phyloP scores from a whole-genome alignment of 768 basidiomycete genomes.

The Lactarius deliciosus region DNA sequence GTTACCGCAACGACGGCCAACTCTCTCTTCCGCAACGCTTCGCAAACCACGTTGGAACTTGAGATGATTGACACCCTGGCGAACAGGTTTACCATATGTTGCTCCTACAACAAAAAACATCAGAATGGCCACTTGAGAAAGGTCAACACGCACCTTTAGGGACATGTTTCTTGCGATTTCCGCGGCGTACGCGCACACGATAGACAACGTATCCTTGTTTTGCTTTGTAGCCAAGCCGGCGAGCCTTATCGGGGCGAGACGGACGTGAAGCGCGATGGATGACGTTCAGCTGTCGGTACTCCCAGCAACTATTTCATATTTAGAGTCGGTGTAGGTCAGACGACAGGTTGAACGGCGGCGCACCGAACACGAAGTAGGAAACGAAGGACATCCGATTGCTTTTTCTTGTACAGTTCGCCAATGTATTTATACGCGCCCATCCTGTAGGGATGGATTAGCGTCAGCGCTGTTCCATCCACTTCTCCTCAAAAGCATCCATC shows the following conservation, averaged over 20 bases:
- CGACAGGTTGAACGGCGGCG: slow-evolving; percentile 32
- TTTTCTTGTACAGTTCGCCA: slow-evolving; percentile 97
- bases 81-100: slow-evolving; percentile 98
- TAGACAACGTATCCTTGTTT: slow-evolving; percentile 99
- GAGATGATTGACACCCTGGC: slow-evolving; percentile 99
- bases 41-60: slow-evolving; percentile 94
- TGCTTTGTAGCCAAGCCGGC: slow-evolving; percentile 98
- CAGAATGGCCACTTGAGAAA: background rate
- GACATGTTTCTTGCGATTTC: slow-evolving; percentile 98
- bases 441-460: slow-evolving; percentile 44
- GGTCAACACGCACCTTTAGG: slow-evolving; percentile 72
- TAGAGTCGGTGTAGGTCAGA: slow-evolving; percentile 17
- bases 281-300: slow-evolving; percentile 97
- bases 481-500: slow-evolving; percentile 35
- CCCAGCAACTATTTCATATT: slow-evolving; percentile 77
- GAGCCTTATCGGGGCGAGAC: slow-evolving; percentile 98
- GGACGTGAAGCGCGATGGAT: slow-evolving; percentile 98
- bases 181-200: slow-evolving; percentile 94
- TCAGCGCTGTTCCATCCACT: slow-evolving; percentile 25
- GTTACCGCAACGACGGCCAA: slow-evolving; percentile 94
- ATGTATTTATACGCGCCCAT: slow-evolving; percentile 98
- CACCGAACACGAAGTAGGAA: slow-evolving; percentile 97
- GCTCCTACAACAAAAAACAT: slow-evolving; percentile 58
- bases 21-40: slow-evolving; percentile 96
- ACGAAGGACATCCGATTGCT: slow-evolving; percentile 95